These are phyloP conservation scores for Santalum album DNA, from an alignment of 164 flowering plant genomes.

Conservation along the genomic window DNA sequence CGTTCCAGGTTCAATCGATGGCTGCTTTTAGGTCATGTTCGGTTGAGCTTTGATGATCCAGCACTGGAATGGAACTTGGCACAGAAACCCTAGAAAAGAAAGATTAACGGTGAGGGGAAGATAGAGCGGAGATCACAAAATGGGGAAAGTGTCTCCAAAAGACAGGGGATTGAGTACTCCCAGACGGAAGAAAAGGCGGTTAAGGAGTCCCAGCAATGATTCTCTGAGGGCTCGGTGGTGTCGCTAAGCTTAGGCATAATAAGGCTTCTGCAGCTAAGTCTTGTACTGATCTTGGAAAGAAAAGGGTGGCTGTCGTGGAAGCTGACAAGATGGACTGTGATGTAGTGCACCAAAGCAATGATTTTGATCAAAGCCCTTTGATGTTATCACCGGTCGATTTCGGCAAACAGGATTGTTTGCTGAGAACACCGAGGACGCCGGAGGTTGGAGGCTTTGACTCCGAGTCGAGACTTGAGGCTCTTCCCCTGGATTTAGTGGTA, in stretches of 20 bases:
- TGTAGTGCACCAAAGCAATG: constrained; percentile 14
- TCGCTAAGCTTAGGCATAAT: constrained; percentile 56
- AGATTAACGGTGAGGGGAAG: neutral
- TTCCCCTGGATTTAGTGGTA: constrained; percentile 92
- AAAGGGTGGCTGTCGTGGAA: constrained; percentile 48
- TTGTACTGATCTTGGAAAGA: constrained; percentile 75
- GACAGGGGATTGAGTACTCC: constrained; percentile 20
- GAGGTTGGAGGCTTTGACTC: constrained; percentile 27
- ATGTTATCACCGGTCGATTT: constrained; percentile 26
- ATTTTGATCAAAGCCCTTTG: constrained; percentile 24
- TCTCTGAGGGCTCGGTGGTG: constrained; percentile 71
- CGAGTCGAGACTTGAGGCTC: constrained; percentile 86
- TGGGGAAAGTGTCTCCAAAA: constrained; percentile 52
- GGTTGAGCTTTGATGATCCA: no score
- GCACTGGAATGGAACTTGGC: neutral
- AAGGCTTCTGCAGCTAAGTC: constrained; percentile 41
- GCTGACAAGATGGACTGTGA: constrained; percentile 25
- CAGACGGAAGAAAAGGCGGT: constrained; percentile 35
- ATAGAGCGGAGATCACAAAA: constrained; percentile 7
- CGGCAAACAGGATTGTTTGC: constrained; percentile 27
- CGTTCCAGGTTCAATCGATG: no score
- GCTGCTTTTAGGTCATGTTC: no score
- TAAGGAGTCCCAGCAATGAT: constrained; percentile 31
- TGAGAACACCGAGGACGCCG: constrained; percentile 71
- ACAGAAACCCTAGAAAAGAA: neutral